Evolutionary conservation across 2,329 filamentous ascomycete species (phyloP).

Genomic region (Ilyonectria destructans): DNA sequence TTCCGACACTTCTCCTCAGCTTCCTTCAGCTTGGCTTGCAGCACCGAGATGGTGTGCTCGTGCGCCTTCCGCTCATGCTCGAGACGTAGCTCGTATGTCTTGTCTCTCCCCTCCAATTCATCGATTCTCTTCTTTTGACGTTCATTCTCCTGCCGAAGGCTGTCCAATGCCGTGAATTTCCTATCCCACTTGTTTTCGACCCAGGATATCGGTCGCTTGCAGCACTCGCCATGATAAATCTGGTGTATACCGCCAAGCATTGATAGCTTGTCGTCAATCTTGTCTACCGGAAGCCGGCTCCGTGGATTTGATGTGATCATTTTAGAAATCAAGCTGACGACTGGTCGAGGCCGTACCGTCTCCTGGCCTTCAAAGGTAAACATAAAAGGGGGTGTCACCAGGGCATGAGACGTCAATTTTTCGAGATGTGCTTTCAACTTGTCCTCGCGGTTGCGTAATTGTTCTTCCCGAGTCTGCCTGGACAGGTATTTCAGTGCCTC

Average conservation of each 20-base stretch:
- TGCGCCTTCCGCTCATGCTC: conserved; percentile 56
- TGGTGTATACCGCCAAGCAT: conserved; percentile 65
- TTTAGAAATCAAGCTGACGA: conserved; percentile 55
- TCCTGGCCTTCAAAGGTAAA: conserved; percentile 56
- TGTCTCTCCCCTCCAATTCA: conserved; percentile 57
- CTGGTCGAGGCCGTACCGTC: conserved; percentile 60
- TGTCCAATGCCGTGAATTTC: conserved; percentile 49
- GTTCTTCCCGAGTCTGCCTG: conserved; percentile 51
- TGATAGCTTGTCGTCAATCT: conserved; percentile 59
- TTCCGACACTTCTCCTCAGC: conserved; percentile 53
- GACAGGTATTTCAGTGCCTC: conserved; percentile 53
- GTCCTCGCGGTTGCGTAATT: conserved; percentile 52
- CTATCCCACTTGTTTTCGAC: conserved; percentile 58
- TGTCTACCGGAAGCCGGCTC: conserved; percentile 54
- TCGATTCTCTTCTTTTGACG: conserved; percentile 53
- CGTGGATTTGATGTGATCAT: conserved; percentile 56
- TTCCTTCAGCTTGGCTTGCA: conserved; percentile 56
- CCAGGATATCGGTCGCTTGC: conserved; percentile 58
- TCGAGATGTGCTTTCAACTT: conserved; percentile 55
- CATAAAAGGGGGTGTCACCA: conserved; percentile 56
- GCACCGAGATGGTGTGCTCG: conserved; percentile 51
- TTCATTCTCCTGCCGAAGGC: conserved; percentile 54
- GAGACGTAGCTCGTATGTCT: conserved; percentile 59
- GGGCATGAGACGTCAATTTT: conserved; percentile 54
- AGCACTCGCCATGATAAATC: conserved; percentile 64